phyloP scores from a whole-genome alignment of 2,329 filamentous ascomycete species.

The Dendryphion nanum region DNA sequence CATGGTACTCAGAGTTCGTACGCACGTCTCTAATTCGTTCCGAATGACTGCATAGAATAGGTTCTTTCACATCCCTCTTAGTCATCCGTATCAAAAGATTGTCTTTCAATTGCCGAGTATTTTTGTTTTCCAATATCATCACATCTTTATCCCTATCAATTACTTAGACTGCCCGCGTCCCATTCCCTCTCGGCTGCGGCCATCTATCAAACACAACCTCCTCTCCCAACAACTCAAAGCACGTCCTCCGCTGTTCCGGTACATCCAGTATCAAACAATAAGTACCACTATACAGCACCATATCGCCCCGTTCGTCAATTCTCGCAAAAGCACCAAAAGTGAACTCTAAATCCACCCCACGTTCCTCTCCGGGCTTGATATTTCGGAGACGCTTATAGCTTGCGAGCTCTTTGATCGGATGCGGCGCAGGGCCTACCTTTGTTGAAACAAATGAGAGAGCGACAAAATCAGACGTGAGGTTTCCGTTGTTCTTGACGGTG shows the following conservation, averaged over 20 bases:
- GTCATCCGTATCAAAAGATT: too few species aligned
- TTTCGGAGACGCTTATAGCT: slow-evolving; percentile 48
- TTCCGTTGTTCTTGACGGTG: slow-evolving; percentile 49
- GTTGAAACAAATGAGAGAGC: slow-evolving; percentile 52
- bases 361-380: slow-evolving; percentile 37
- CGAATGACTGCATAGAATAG: too few species aligned
- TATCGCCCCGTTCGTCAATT: slow-evolving; percentile 51
- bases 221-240: slow-evolving; percentile 24
- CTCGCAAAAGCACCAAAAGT: slow-evolving; percentile 52
- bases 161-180: too few species aligned
- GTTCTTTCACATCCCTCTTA: too few species aligned
- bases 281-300: slow-evolving; percentile 54
- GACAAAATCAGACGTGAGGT: slow-evolving; percentile 52
- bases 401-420: slow-evolving; percentile 55
- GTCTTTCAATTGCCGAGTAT: too few species aligned
- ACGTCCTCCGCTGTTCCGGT: slow-evolving; percentile 11
- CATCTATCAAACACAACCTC: slow-evolving; percentile 23
- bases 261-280: slow-evolving; percentile 40
- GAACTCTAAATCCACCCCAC: slow-evolving; percentile 42
- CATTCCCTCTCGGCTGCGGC: slow-evolving; percentile 17
- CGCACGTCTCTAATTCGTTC: too few species aligned
- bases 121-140: too few species aligned
- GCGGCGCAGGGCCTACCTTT: slow-evolving; percentile 50
- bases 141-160: too few species aligned
- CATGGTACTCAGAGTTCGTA: too few species aligned